Conservation (phyloP, 2,329 filamentous ascomycete genomes). For the Coniochaeta ligniaria region DNA sequence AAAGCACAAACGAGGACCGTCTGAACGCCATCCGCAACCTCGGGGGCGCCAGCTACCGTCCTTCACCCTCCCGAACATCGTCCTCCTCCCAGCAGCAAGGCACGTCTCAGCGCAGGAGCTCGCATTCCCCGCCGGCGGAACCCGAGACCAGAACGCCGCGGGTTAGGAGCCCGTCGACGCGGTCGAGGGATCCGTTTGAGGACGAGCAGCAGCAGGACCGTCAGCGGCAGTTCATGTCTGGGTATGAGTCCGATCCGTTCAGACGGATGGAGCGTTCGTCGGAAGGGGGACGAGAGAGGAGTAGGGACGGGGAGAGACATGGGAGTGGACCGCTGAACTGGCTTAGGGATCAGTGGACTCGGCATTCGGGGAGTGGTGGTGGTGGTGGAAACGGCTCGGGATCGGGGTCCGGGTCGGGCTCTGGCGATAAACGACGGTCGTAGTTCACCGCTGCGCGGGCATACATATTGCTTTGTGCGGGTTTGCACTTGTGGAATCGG, state of each 20-base stretch:
- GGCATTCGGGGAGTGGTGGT: neutral
- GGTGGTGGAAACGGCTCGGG: neutral
- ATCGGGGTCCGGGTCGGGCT: neutral
- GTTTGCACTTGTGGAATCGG: neutral
- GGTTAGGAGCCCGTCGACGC: neutral
- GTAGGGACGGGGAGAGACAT: neutral
- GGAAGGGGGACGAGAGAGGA: neutral
- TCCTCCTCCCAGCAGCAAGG: neutral
- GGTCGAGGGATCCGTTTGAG: neutral
- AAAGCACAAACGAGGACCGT: conserved; percentile 14
- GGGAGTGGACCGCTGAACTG: conserved; percentile 12
- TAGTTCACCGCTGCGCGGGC: neutral
- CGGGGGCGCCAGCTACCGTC: conserved; percentile 3
- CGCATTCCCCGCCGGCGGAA: neutral
- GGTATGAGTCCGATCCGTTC: neutral
- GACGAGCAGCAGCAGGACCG: neutral
- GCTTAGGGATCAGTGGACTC: conserved; percentile 14
- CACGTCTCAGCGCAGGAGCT: neutral
- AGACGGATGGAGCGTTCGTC: neutral
- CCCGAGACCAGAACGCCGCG: neutral
- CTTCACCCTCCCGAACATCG: neutral
- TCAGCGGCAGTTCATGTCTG: neutral
- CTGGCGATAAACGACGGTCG: neutral
- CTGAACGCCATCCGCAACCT: conserved; percentile 16
- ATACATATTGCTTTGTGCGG: neutral